Base-by-base conservation (phyloP, 176 grass and related monocot species). In the Ensete glaucum region DNA sequence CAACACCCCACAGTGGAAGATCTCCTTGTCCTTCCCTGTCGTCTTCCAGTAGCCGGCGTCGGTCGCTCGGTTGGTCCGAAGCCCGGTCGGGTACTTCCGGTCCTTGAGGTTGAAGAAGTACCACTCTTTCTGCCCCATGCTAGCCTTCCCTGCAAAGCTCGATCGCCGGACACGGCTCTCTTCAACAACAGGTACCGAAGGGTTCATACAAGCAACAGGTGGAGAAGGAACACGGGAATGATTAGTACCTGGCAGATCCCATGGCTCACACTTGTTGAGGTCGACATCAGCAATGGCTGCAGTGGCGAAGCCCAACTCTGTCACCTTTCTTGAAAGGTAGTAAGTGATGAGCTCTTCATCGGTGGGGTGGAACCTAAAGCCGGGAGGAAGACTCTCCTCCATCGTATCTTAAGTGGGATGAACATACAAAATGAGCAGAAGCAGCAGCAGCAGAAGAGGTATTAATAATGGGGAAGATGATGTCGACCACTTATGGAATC, bases 301-400 rank as follows among this genome's bases (percentile, higher is more conserved):
- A 2, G 84, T 56, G 15, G 52, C 67, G 29, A 86, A 86, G 26
- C 79, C 79, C 48, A 82, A 78, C 73, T 86, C 84, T 15, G 84
- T 73, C 9, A 78, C 79, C 64, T 86, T 86, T 8, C 74, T 74
- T 3, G 79, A 73, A 26, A 86, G 79, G 24, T 86, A 86, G 62
- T 81, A 86, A 66, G 74, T 82, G 73, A 86, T 81, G 66, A 86
- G 84, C 68, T 86, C 84, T 56, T 86, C 84, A 17, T 86, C 84
- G 0, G 84, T 86, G 27, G 84, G 84, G 79, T 86, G 84, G 67
- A 86, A 86, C 54, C 84, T 74, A 67, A 86, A 86, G 11, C 84
- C 84, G 4, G 84, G 84, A 22, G 84, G 84, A 50, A 85, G 84
- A 52, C 21, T 81, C 51, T 80, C 72, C 34, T 85, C 78, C 83